Evolutionary conservation across 202 grass and related monocot genomes (phyloP).

Genomic region (Saccharum hybrid): DNA sequence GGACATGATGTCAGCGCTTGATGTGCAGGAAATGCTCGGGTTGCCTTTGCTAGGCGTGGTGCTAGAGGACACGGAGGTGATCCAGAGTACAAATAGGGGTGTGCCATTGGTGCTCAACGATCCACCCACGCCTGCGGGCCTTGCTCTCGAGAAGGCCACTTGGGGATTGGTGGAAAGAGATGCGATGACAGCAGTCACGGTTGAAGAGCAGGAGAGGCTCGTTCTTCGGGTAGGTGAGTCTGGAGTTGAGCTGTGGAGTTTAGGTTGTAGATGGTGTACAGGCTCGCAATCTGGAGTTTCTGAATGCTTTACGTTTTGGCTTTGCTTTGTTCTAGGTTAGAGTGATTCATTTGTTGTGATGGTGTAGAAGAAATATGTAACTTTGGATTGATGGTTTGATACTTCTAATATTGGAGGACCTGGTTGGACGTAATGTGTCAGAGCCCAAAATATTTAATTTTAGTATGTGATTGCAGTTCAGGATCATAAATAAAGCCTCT

Average conservation of each 20-base stretch:
- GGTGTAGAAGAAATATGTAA: slow-evolving; percentile 8
- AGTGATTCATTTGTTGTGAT: slow-evolving; percentile 13
- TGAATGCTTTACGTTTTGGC: neutral
- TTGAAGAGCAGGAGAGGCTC: slow-evolving; percentile 82
- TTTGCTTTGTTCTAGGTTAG: slow-evolving; percentile 25
- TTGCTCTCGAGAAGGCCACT: slow-evolving; percentile 80
- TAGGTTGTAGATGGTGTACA: slow-evolving; percentile 34
- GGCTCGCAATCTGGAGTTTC: slow-evolving; percentile 8
- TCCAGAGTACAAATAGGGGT: slow-evolving; percentile 80
- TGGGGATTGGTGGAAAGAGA: slow-evolving; percentile 90
- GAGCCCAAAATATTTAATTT: too few species aligned
- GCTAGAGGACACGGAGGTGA: too few species aligned
- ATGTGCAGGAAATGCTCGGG: slow-evolving; percentile 57
- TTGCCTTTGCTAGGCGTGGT: slow-evolving; percentile 65
- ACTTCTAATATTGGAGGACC: too few species aligned
- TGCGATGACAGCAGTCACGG: slow-evolving; percentile 79
- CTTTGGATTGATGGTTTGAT: neutral
- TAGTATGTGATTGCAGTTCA: too few species aligned
- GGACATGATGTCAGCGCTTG: too few species aligned
- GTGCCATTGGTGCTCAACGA: slow-evolving; percentile 76
- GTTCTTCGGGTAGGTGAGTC: slow-evolving; percentile 62
- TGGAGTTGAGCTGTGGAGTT: neutral
- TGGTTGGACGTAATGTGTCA: too few species aligned
- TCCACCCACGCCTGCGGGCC: slow-evolving; percentile 66
- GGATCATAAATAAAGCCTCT: too few species aligned